phyloP scores from a whole-genome alignment of 169 alveolate species.

The Babesia divergens region DNA sequence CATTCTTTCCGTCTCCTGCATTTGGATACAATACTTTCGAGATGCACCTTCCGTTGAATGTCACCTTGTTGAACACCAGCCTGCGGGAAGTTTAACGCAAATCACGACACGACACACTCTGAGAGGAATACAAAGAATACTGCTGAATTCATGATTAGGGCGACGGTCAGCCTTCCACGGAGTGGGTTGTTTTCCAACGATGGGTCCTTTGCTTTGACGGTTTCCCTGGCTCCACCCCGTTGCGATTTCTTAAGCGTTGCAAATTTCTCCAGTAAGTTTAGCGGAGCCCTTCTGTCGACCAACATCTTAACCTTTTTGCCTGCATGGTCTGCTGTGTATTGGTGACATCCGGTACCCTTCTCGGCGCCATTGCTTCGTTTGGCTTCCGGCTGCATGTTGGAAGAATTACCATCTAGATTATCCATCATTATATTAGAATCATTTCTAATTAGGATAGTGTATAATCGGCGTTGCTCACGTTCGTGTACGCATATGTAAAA shows the following conservation, averaged over 20 bases:
- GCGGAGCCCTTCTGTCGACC: slow-evolving; percentile 63
- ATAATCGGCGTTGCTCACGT: too few species aligned
- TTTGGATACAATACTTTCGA: slow-evolving; percentile 74
- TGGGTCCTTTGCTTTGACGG: slow-evolving; percentile 56
- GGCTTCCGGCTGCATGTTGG: too few species aligned
- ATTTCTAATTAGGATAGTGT: too few species aligned
- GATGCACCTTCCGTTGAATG: slow-evolving; percentile 78
- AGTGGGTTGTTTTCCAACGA: slow-evolving; percentile 65
- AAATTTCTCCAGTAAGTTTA: slow-evolving; percentile 33
- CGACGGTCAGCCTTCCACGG: slow-evolving; percentile 61
- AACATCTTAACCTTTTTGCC: neutral
- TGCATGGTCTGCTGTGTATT: too few species aligned
- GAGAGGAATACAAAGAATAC: slow-evolving; percentile 63
- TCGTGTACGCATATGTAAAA: too few species aligned
- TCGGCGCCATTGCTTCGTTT: too few species aligned
- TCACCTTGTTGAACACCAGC: slow-evolving; percentile 69
- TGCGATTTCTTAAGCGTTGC: neutral
- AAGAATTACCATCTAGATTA: too few species aligned
- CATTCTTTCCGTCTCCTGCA: slow-evolving; percentile 26
- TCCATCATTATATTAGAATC: too few species aligned
- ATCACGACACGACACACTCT: slow-evolving; percentile 13
- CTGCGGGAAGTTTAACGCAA: neutral
- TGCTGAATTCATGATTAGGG: slow-evolving; percentile 45
- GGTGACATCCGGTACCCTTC: too few species aligned
- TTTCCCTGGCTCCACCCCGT: slow-evolving; percentile 22